A percentile compares a stretch with the other conserved stretches of the same genome.
phyloP scores from a whole-genome alignment of 495 filamentous ascomycete species.

The Clavariopsis aquatica region DNA sequence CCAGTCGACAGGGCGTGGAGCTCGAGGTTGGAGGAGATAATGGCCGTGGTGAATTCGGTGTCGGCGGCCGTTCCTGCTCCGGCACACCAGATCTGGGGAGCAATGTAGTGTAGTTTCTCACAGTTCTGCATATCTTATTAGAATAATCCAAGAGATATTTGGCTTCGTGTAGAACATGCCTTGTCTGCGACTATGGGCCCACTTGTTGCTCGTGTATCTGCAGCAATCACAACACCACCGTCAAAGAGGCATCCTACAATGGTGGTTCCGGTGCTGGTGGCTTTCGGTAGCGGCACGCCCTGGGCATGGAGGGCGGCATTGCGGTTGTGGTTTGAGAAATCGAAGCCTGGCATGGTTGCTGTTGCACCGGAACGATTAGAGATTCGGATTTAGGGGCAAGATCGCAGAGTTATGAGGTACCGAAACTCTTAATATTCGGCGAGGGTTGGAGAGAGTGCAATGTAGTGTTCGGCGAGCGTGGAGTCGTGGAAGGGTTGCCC shows the following conservation, averaged over 20 bases:
- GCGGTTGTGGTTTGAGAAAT: slow-evolving; percentile 99
- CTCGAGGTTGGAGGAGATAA: slow-evolving; percentile 98
- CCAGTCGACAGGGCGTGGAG: slow-evolving; percentile 93
- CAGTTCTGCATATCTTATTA: slow-evolving; percentile 67
- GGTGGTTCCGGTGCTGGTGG: slow-evolving; percentile 97
- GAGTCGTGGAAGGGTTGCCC: background rate
- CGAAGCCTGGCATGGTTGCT: slow-evolving; percentile 85
- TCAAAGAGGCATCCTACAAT: slow-evolving; percentile 98
- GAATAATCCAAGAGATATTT: background rate
- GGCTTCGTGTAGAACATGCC: slow-evolving; percentile 47
- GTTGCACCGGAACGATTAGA: background rate
- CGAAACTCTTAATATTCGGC: background rate
- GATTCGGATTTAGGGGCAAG: background rate
- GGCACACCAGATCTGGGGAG: slow-evolving; percentile 99
- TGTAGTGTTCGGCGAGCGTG: background rate
- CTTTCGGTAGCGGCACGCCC: slow-evolving; percentile 92
- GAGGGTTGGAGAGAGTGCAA: background rate
- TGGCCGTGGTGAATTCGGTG: slow-evolving; percentile 97
- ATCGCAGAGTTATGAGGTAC: background rate
- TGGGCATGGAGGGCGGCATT: slow-evolving; percentile 92
- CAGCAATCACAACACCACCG: slow-evolving; percentile 95
- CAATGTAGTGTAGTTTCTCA: slow-evolving; percentile 98
- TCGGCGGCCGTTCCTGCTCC: slow-evolving; percentile 97
- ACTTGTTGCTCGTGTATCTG: slow-evolving; percentile 96
- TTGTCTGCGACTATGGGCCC: slow-evolving; percentile 99